Conservation (phyloP, 1,284 basidiomycete species). For the Leccinum laetum region DNA sequence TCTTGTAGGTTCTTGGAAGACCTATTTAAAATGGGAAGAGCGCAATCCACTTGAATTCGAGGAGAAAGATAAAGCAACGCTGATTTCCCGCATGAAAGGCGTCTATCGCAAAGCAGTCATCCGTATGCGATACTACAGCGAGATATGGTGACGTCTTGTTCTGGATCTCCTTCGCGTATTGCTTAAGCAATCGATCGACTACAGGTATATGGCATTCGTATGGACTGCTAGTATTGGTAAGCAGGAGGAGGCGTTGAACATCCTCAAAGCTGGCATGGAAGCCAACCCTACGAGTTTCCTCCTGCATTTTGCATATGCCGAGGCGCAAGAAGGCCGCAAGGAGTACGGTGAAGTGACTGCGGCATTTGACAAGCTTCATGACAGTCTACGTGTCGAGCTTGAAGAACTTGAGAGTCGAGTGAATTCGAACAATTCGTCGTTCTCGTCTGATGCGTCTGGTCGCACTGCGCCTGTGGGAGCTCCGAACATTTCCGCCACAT, state of each 20-base stretch:
- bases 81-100: conserved; percentile 75
- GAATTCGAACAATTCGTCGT: conserved; percentile 44
- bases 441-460: conserved; percentile 34
- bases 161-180: not conserved
- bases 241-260: conserved; percentile 79
- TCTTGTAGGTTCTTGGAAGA: conserved; percentile 85
- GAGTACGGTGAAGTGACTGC: conserved; percentile 67
- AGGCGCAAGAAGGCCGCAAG: conserved; percentile 74
- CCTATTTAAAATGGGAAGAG: conserved; percentile 96
- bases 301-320: conserved; percentile 88
- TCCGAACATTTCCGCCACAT: conserved; percentile 16
- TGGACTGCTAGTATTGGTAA: conserved; percentile 79
- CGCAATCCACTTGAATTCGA: conserved; percentile 92
- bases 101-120: conserved; percentile 90
- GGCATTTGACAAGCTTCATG: conserved; percentile 73
- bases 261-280: conserved; percentile 84
- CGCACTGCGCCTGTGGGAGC: conserved; percentile 30
- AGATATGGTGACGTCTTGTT: conserved; percentile 74
- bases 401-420: conserved; percentile 60
- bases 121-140: conserved; percentile 92
- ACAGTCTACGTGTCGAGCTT: conserved; percentile 69
- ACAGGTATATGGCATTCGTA: conserved; percentile 87
- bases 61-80: conserved; percentile 71
- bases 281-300: conserved; percentile 89
- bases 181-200: conserved; percentile 14